Base-by-base conservation (phyloP, 345 rosid species). In the Melaleuca alternifolia region DNA sequence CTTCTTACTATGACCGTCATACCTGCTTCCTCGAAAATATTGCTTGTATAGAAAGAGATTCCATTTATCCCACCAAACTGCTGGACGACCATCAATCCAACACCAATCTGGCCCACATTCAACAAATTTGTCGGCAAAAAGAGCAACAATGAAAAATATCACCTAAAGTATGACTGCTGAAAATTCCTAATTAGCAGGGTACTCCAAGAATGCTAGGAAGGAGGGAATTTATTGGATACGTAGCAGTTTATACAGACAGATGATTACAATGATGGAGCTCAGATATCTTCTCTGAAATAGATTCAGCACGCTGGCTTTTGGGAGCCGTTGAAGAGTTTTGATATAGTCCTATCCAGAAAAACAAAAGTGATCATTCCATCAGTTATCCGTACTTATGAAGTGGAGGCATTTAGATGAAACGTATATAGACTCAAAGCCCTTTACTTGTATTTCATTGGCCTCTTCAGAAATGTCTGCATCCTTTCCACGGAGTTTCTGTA, bases 51-150 rank as follows among this genome's bases (percentile, higher is more conserved):
- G 87, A 97, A 96, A 91, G 96, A 93, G 85, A 96, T 89, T 59
- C 97, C 99, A 7, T 97, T 96, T 88, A 96, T 96, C 89, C 98
- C 99, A 79, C 98, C 99, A 87, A 94, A 94, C 91, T 97, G 98
- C 88, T 97, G 99, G 91, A 90, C 89, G 82, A 94, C 93, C 99
- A 96, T 97, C 86, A 97, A 51, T 86, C 98, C 98, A 53, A n/a
- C n/a, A n/a, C n/a, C n/a, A n/a, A n/a, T n/a, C n/a, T n/a, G n/a
- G n/a, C n/a, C n/a, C n/a, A n/a, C 95, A 62, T 71, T 59, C 18
- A 71, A 33, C 24, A 33, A 71, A 33, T 71, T 71, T 71, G 1
- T 71, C 48, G 2, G 48, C 79, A 20, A 20, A 9, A 71, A 33
- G 23, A 33, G 16, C 24, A 33, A 4, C 48, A 18, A 18, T 33